Evolutionary conservation across 257 asterid genomes (phyloP), one percentile per base, ranked within the genome.

Genomic region (Salvia miltiorrhiza): DNA sequence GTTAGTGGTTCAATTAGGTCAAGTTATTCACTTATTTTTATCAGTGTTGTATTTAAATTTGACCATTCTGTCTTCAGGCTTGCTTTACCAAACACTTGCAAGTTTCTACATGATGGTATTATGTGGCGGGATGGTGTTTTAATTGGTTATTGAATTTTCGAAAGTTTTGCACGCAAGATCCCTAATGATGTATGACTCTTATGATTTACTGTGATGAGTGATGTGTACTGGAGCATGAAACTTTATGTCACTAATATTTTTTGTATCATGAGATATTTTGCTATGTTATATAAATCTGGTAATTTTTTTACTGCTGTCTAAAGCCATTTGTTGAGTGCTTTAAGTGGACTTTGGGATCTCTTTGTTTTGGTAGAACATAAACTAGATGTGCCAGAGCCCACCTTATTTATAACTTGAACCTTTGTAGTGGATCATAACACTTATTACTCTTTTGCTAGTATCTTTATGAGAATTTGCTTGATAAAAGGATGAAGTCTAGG

Each of bases 1-100:
- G 98, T 93, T 21, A 41, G 88, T 65, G 21, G n/a, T 53, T 19
- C 44, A n/a, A 59, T 67, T 30, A 43, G 33, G 9, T 32, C 28
- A 12, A 8, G 1, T 45, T 12, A 2, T 59, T 68, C 52, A 39
- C 35, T 5, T 14, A 21, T n/a, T 39, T 39, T 4, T 13, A 12
- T 10, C 23, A 24, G 9, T 37, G 61, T 1, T 44, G 56, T 39
- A 43, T 2, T 2, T 24, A 4, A 26, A 26, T 4, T 60, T 50
- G 58, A 50, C 57, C 56, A 9, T 5, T 23, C 3, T 32, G 1
- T 20, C 10, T 54, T 13, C 17, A 26, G 26, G 39, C 19, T 23
- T 24, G 19, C 37, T 54, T 24, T 24, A 1, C 1, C 19, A 21
- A 48, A 48, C 24, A 17, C 24, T 17, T 3, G 12, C 10, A 48